These are phyloP conservation scores for Byssoonygena ceratinophila DNA, from an alignment of 2,329 filamentous ascomycete genomes.

Conservation along the genomic window DNA sequence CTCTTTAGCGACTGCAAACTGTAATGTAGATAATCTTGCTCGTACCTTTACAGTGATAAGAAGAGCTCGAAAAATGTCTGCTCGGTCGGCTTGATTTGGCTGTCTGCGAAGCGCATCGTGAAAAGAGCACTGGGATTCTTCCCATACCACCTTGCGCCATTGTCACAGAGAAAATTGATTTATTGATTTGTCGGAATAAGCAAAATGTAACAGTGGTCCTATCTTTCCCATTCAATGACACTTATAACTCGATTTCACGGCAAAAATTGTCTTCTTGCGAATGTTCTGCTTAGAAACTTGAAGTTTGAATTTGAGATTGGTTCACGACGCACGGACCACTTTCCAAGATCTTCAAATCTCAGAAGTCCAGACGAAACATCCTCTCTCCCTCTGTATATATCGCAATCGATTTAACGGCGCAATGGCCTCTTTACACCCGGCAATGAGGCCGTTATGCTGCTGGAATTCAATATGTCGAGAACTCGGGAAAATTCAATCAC, in stretches of 20 bases:
- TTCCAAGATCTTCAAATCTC: slow-evolving; percentile 17
- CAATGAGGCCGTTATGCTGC: slow-evolving; percentile 57
- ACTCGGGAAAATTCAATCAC: slow-evolving; percentile 39
- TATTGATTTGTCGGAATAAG: background rate
- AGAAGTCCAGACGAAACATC: background rate
- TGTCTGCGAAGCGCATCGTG: slow-evolving; percentile 27
- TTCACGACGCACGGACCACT: slow-evolving; percentile 15
- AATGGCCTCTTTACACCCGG: slow-evolving; percentile 50
- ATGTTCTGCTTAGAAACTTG: background rate
- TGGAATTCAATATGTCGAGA: slow-evolving; percentile 56
- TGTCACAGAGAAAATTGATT: background rate
- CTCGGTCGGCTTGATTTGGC: slow-evolving; percentile 15
- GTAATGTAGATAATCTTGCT: background rate
- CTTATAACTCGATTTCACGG: no score
- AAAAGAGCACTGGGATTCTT: slow-evolving; percentile 27
- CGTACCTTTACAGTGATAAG: slow-evolving; percentile 27
- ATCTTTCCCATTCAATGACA: background rate
- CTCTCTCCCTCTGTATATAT: no score
- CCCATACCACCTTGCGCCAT: slow-evolving; percentile 34
- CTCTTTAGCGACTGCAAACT: background rate
- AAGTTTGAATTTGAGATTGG: slow-evolving; percentile 3
- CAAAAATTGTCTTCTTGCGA: no score
- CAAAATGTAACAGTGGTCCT: background rate
- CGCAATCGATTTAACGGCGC: slow-evolving; percentile 10
- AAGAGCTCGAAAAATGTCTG: slow-evolving; percentile 25